A percentile compares a stretch with the other conserved stretches of the same genome.
Conservation (phyloP, 768 basidiomycete genomes). For the Tephrocybe rancida region DNA sequence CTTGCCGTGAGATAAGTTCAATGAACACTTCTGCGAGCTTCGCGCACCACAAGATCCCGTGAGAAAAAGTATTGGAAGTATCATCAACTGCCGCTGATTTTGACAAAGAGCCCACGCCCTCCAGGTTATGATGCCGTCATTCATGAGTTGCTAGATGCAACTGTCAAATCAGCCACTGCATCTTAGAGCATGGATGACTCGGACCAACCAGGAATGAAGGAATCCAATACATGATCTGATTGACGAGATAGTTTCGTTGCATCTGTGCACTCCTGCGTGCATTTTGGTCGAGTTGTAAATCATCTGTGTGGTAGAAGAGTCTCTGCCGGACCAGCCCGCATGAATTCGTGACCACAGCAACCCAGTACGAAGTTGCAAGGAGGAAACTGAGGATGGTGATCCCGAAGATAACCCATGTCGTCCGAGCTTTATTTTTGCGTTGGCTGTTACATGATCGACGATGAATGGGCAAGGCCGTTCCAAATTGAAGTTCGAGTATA, state of each 20-base stretch:
- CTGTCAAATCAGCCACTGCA: no score
- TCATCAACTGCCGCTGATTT: neutral
- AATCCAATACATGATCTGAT: constrained; percentile 8
- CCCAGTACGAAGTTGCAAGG: constrained; percentile 5
- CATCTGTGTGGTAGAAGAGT: neutral
- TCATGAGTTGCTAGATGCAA: neutral
- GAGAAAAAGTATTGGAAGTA: constrained; percentile 1
- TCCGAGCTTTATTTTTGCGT: neutral
- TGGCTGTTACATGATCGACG: neutral
- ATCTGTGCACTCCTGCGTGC: neutral
- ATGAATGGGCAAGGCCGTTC: no score
- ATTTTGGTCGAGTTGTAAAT: neutral
- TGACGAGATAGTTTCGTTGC: constrained; percentile 1
- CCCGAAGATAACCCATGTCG: constrained; percentile 2
- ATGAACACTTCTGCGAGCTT: neutral
- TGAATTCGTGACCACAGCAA: neutral
- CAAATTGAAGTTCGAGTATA: neutral
- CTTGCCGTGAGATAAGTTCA: neutral
- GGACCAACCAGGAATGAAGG: neutral
- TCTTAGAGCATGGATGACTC: neutral
- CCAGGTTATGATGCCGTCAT: constrained; percentile 9
- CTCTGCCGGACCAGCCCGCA: neutral
- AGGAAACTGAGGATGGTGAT: constrained; percentile 1
- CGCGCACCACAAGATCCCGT: neutral
- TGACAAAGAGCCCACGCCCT: constrained; percentile 9